These are phyloP conservation scores for Candida dajiaensis DNA, from an alignment of 805 yeast species.

Conservation along the genomic window DNA sequence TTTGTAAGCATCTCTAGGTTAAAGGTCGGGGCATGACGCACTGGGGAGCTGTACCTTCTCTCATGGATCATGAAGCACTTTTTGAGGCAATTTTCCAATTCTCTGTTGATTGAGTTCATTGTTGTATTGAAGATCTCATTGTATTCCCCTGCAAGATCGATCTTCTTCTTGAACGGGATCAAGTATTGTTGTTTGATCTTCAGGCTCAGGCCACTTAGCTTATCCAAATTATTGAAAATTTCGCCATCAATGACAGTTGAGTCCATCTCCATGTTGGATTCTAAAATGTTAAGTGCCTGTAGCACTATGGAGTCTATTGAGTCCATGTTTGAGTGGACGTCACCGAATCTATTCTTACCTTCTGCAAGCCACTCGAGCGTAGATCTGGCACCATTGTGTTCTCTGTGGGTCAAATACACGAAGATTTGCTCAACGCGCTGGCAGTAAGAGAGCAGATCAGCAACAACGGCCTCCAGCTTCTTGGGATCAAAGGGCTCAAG, in stretches of 20 bases:
- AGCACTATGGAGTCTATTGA: slow-evolving; percentile 30
- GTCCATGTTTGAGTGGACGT: slow-evolving; percentile 26
- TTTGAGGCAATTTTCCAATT: slow-evolving; percentile 32
- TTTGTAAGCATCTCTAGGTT: slow-evolving; percentile 29
- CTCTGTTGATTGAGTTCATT: slow-evolving; percentile 36
- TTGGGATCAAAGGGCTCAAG: slow-evolving; percentile 22
- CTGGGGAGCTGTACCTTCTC: slow-evolving; percentile 33
- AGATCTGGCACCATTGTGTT: neutral
- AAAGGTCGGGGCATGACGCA: slow-evolving; percentile 33
- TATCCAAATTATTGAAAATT: slow-evolving; percentile 26
- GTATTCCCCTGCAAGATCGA: slow-evolving; percentile 38
- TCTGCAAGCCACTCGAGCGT: slow-evolving; percentile 29
- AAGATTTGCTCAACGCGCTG: slow-evolving; percentile 14
- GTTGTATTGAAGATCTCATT: slow-evolving; percentile 36
- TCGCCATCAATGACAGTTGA: slow-evolving; percentile 22
- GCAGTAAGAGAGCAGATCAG: slow-evolving; percentile 18
- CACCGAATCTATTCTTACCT: slow-evolving; percentile 28
- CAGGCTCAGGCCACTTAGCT: slow-evolving; percentile 26
- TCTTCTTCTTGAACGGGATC: slow-evolving; percentile 24
- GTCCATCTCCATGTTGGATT: slow-evolving; percentile 20
- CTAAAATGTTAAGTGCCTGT: slow-evolving; percentile 31
- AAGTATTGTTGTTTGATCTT: slow-evolving; percentile 25
- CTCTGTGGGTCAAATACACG: slow-evolving; percentile 1
- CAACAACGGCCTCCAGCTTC: slow-evolving; percentile 14
- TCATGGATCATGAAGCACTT: slow-evolving; percentile 33